These are phyloP conservation scores for Xenoacremonium recifei DNA, from an alignment of 2,329 filamentous ascomycete species.

Conservation along the genomic window DNA sequence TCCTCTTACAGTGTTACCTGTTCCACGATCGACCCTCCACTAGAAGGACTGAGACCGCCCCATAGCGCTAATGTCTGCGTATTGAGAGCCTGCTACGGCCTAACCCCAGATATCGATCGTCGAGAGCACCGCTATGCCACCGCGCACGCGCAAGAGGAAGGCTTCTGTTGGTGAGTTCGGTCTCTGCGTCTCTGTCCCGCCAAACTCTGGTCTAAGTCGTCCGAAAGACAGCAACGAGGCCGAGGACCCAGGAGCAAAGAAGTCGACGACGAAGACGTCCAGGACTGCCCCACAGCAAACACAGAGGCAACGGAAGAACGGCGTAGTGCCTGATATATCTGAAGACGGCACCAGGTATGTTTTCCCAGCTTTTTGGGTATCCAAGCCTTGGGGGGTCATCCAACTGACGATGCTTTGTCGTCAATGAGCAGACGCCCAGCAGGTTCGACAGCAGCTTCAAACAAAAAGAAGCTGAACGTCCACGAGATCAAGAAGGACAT, in stretches of 20 bases:
- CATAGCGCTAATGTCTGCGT: too few relatives aligned
- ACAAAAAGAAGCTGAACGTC: conserved; percentile 10
- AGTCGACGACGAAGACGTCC: conserved; percentile 13
- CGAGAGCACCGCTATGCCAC: conserved; percentile 23
- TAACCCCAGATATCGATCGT: too few relatives aligned
- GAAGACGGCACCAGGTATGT: not conserved
- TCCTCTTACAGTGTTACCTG: too few relatives aligned
- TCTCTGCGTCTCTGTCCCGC: not conserved
- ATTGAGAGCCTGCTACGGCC: too few relatives aligned
- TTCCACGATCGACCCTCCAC: too few relatives aligned
- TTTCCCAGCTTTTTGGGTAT: not conserved
- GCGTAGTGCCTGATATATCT: not conserved
- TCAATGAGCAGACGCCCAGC: too few relatives aligned
- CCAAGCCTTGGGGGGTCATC: too few relatives aligned
- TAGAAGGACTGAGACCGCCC: too few relatives aligned
- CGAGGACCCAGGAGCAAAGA: conserved; percentile 14
- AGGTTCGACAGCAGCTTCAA: conserved; percentile 3
- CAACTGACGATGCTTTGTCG: too few relatives aligned
- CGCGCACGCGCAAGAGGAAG: conserved; percentile 26
- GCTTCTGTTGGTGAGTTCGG: conserved; percentile 17
- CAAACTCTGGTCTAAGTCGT: conserved; percentile 5
- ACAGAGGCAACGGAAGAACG: conserved; percentile 1
- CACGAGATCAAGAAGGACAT: conserved; percentile 21
- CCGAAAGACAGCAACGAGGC: conserved; percentile 11
- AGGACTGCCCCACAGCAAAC: conserved; percentile 10